A percentile compares a stretch with the other conserved stretches of the same genome.
These are phyloP conservation scores for Cucurbita ficifolia DNA, from an alignment of 306 rosid genomes.

Conservation along the genomic window DNA sequence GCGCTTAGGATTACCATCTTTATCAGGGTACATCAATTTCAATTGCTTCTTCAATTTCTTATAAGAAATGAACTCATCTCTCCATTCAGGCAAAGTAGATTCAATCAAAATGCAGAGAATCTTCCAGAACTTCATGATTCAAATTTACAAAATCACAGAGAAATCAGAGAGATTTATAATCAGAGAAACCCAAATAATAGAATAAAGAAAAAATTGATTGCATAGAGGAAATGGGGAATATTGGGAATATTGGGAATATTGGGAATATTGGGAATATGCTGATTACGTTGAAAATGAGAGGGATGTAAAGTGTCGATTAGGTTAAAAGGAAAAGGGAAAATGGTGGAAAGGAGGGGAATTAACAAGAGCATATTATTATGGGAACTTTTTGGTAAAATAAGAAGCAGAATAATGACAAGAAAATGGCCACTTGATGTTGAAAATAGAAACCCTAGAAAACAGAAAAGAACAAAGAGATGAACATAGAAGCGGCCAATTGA, in stretches of 20 bases:
- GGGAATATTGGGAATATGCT: neutral
- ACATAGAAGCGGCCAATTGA: neutral
- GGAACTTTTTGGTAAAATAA: neutral
- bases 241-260: conserved; percentile 1
- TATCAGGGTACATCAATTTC: conserved; percentile 41
- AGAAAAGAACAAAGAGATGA: neutral
- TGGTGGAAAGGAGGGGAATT: conserved; percentile 2
- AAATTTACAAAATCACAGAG: neutral
- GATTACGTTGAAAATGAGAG: neutral
- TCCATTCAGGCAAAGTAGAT: conserved; percentile 73
- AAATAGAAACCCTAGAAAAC: neutral
- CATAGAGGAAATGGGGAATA: neutral
- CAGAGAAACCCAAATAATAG: neutral
- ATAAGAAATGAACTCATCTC: conserved; percentile 65
- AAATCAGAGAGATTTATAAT: neutral
- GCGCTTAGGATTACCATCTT: conserved; percentile 26
- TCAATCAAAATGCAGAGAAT: conserved; percentile 54
- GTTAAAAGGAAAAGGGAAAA: neutral
- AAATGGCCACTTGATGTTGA: neutral
- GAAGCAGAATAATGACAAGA: neutral
- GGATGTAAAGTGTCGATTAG: neutral
- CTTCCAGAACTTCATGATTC: conserved; percentile 69
- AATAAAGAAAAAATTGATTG: conserved; percentile 3
- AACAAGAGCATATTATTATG: neutral
- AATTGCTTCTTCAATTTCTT: conserved; percentile 66